These are phyloP conservation scores for Iris pallida DNA, from an alignment of 116 monocot species.

Conservation along the genomic window DNA sequence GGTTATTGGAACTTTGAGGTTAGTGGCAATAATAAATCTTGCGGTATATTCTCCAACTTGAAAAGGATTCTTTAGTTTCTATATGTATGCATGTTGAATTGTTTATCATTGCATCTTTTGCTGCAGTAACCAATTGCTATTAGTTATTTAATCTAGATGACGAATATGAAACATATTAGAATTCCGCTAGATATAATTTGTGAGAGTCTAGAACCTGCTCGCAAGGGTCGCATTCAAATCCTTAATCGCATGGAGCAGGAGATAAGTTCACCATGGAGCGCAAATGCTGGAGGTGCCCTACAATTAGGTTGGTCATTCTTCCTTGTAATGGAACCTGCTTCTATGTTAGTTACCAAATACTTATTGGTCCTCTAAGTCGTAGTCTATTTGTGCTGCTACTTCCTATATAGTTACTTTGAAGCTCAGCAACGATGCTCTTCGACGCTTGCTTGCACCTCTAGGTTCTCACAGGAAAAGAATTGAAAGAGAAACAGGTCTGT, in stretches of 20 bases:
- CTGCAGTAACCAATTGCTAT: no score
- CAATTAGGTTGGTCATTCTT: constrained; percentile 47
- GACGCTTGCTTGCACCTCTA: constrained; percentile 54
- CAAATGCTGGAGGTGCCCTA: constrained; percentile 56
- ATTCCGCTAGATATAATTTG: constrained; percentile 94
- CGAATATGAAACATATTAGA: constrained; percentile 59
- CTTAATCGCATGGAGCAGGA: constrained; percentile 88
- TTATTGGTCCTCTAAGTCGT: constrained; percentile 4
- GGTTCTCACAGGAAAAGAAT: constrained; percentile 64
- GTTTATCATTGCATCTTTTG: no score
- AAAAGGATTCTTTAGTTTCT: no score
- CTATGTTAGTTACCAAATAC: background rate
- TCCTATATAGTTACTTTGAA: constrained; percentile 60
- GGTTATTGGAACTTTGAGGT: no score
- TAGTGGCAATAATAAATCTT: no score
- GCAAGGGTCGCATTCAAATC: constrained; percentile 64
- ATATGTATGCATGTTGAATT: no score
- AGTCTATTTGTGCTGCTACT: background rate
- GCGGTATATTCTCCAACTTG: no score
- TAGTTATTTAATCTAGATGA: no score
- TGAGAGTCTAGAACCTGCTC: constrained; percentile 78
- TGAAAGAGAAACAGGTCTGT: constrained; percentile 90
- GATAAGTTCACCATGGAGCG: constrained; percentile 58
- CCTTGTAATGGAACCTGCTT: background rate
- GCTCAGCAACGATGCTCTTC: constrained; percentile 53